Base-by-base conservation (phyloP, 176 grass and related monocot species). In the Dactylis glomerata region DNA sequence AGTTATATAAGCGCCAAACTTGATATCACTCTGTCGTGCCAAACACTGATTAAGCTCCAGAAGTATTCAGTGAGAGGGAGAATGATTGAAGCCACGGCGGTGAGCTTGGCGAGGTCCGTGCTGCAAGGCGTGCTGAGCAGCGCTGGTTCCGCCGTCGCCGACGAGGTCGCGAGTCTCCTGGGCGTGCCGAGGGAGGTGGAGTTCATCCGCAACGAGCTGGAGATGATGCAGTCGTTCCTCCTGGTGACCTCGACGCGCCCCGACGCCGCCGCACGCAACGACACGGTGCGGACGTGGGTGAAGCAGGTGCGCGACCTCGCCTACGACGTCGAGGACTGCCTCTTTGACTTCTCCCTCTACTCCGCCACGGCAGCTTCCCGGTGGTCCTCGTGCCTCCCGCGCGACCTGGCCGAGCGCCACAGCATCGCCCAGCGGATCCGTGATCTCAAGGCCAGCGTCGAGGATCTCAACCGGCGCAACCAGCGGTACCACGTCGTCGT, bases 301-400 rank as follows among this genome's bases (percentile, higher is more conserved):
- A 83, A 83, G 64, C 84, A 86, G 57, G 88, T 90, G 14, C 77
- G 78, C 30, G 84, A 90, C 10, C 55, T 82, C 19, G 73, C 73
- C 14, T 79, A 78, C 65, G 88, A 86, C 61, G 64, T 82, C 65
- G 88, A 90, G 83, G 88, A 86, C 42, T 77, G 62, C 55, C 74
- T 90, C 30, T 52, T 82, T 14, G 61, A 84, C 57, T 68, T 84
- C 82, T 68, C 42, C 1, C 41, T 79, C 34, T 84, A 75, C 56
- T 32, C 49, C 14, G 32, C 14, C 45, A 28, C 34, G 17, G 8
- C 34, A 11, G 8, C 56, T 1, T 51, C 65, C 14, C 72, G 66
- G 10, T 47, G 50, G 24, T 1, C 8, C 0, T 1, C 44, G 10
- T 19, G 17, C 46, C 73, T 32, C 34, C 80, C 37, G 20, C 0